Evolutionary conservation across 75 land plant genomes (phyloP).

Genomic region (Sequoia sempervirens): DNA sequence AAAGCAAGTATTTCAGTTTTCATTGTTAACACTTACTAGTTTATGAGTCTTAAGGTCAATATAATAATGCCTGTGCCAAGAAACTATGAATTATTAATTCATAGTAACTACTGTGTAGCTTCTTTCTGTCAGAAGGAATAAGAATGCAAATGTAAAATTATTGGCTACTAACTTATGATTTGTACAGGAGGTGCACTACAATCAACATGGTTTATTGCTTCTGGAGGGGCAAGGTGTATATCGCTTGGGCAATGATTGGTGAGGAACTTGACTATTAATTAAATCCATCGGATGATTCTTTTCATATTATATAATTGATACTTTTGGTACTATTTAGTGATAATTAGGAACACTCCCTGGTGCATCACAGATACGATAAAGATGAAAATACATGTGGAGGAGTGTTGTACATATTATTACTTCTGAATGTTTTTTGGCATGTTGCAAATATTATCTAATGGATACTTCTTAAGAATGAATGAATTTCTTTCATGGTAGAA

Average conservation of each 20-base stretch:
- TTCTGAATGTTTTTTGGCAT: background rate
- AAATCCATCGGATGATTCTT: background rate
- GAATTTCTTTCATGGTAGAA: background rate
- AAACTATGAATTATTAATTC: background rate
- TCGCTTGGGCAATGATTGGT: constrained; percentile 89
- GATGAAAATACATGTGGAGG: background rate
- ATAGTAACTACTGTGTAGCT: background rate
- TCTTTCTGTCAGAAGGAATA: background rate
- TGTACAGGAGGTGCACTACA: constrained; percentile 91
- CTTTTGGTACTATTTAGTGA: background rate
- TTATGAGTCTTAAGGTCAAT: background rate
- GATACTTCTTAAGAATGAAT: background rate
- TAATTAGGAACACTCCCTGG: no score
- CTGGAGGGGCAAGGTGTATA: constrained; percentile 95
- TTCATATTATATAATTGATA: background rate
- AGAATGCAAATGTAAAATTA: background rate
- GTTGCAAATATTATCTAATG: background rate
- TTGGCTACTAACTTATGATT: constrained; percentile 4
- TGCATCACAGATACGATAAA: background rate
- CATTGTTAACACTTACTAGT: background rate
- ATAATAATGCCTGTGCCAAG: background rate
- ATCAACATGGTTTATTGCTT: constrained; percentile 94
- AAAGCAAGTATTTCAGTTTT: background rate
- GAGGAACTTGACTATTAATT: constrained; percentile 2
- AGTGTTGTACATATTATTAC: background rate